A percentile compares a stretch with the other conserved stretches of the same genome.
Evolutionary conservation across 2,329 filamentous ascomycete species (phyloP).

Genomic region (Aspergillus udagawae): DNA sequence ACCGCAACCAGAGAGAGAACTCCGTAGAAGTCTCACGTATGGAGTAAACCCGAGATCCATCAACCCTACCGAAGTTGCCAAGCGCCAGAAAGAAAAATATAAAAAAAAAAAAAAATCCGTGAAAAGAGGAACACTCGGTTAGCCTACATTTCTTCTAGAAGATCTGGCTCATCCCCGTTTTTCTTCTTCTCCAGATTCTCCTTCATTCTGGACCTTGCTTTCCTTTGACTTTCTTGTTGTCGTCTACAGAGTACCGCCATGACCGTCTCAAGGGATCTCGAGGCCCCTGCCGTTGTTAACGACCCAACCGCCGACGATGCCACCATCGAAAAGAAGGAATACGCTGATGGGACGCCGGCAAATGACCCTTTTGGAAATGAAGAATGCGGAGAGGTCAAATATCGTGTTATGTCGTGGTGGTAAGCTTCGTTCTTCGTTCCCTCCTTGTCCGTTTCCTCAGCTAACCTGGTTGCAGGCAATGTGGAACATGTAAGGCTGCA

Average conservation of each 20-base stretch:
- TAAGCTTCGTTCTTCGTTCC: conserved; percentile 10
- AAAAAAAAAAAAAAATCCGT: too few species aligned
- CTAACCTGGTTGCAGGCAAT: conserved; percentile 24
- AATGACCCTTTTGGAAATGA: conserved; percentile 39
- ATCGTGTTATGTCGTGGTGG: conserved; percentile 48
- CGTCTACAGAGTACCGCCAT: not conserved
- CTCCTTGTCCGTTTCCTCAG: not conserved
- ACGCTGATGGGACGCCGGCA: not conserved
- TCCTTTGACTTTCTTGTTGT: not conserved
- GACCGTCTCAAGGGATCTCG: conserved; percentile 2
- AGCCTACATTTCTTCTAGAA: not conserved
- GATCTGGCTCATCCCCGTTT: not conserved
- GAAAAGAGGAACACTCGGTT: not conserved
- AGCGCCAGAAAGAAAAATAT: too few species aligned
- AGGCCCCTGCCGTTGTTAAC: conserved; percentile 1
- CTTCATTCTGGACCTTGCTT: not conserved
- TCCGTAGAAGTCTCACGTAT: too few species aligned
- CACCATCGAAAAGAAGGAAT: conserved; percentile 8
- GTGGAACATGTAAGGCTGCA: conserved; percentile 31
- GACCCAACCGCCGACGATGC: conserved; percentile 1
- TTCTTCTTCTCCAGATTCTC: not conserved
- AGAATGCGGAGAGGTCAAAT: conserved; percentile 42
- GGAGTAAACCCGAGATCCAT: too few species aligned
- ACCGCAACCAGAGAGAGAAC: not conserved
- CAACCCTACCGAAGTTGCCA: not conserved